phyloP scores from a whole-genome alignment of 495 filamentous ascomycete genomes.

The Filosporella fistucella region DNA sequence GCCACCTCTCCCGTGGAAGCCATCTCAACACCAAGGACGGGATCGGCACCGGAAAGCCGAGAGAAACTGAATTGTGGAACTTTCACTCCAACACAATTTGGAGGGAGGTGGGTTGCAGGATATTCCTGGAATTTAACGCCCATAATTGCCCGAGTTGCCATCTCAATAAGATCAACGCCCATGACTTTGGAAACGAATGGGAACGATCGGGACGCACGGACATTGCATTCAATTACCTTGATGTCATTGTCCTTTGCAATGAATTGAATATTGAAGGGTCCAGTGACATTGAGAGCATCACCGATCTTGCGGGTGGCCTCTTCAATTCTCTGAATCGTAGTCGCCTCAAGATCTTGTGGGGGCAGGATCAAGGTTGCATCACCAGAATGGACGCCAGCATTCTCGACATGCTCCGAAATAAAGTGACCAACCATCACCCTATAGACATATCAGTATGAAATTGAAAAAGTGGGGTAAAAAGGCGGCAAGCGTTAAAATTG shows the following conservation, averaged over 20 bases:
- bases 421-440: conserved; percentile 85
- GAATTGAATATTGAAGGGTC: conserved; percentile 98
- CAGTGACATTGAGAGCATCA: conserved; percentile 90
- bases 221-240: conserved; percentile 99
- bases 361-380: conserved; percentile 92
- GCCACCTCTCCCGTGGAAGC: conserved; percentile 97
- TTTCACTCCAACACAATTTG: conserved; percentile 91
- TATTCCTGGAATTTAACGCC: conserved; percentile 77
- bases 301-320: conserved; percentile 96
- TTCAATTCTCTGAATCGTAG: conserved; percentile 86
- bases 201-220: conserved; percentile 92
- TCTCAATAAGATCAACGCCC: conserved; percentile 96
- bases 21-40: conserved; percentile 97
- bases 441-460: no score
- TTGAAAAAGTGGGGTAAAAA: no score
- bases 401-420: conserved; percentile 93
- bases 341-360: conserved; percentile 86
- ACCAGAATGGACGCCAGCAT: conserved; percentile 94
- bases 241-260: conserved; percentile 99
- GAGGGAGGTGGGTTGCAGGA: conserved; percentile 66
- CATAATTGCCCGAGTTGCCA: conserved; percentile 98
- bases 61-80: conserved; percentile 99
- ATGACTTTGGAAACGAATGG: conserved; percentile 99
- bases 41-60: conserved; percentile 90
- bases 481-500: no score